Conservation (phyloP, 257 asterid genomes). For the Solanum appendiculatum region DNA sequence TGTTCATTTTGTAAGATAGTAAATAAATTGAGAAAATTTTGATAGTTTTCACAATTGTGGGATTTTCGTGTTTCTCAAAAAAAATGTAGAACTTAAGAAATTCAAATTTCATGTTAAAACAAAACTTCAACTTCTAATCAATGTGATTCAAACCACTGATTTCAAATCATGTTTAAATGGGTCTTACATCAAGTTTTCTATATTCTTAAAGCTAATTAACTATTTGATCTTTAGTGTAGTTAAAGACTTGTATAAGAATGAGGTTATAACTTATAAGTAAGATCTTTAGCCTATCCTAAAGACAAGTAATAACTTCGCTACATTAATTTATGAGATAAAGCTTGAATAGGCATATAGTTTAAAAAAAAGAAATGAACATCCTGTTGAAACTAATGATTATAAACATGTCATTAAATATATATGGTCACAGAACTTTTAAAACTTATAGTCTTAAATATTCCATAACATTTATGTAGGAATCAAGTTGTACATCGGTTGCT, state of each 20-base stretch:
- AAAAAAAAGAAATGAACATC: background rate
- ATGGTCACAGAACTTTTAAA: background rate
- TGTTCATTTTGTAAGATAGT: background rate
- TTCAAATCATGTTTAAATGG: background rate
- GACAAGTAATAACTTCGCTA: background rate
- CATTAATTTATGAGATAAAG: too few relatives aligned
- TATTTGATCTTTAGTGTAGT: background rate
- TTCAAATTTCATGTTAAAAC: too few relatives aligned
- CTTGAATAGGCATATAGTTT: background rate
- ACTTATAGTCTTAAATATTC: too few relatives aligned
- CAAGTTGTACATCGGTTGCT: background rate
- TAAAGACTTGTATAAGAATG: background rate
- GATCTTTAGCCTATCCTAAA: background rate
- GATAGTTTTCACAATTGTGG: background rate
- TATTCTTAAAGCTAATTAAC: too few relatives aligned
- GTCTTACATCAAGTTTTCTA: background rate
- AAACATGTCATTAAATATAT: too few relatives aligned
- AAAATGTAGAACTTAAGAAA: too few relatives aligned
- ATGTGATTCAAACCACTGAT: too few relatives aligned
- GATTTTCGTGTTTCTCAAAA: too few relatives aligned
- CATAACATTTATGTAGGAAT: background rate
- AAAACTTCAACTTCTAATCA: background rate
- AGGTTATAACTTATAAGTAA: background rate
- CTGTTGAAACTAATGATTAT: background rate
- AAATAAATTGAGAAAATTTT: too few relatives aligned